Evolutionary conservation across 148 eudicot species (phyloP), one percentile per base, ranked within the genome.

Genomic region (Cornus suecica): DNA sequence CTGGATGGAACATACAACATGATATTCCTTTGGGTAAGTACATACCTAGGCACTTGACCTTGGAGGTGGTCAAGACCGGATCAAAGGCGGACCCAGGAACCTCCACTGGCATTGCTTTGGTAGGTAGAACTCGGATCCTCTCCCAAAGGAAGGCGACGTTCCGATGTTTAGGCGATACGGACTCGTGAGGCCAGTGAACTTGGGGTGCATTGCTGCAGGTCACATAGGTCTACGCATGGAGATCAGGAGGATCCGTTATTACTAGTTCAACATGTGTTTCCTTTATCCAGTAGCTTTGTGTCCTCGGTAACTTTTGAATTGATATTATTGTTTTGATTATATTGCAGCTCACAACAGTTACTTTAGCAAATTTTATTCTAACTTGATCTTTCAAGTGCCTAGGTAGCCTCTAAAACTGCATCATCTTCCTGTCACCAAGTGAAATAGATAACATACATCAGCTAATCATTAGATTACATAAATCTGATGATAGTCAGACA

Each of bases 51-150:
- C 27, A 18, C 37, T 61, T 70, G 2, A 28, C 27, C 18, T 37
- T 51, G 25, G 73, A 70, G 73, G 73, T 70, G 37, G 34, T 70
- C 22, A 51, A 37, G 73, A 70, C 73, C 0, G 9, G 52, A 32
- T 70, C 62, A 3, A 51, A 0, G 9, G 26, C 62, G 2, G 37
- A 70, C 23, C 72, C 58, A 1, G 73, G 62, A 48, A 27, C 62
- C 11, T 70, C 73, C 62, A 16, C 24, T 5, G 62, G 73, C 34
- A 2, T 4, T 51, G 25, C 22, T 2, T 27, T 29, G 8, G 73
- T 70, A 16, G 73, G 73, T 30, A 70, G 62, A 28, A 28, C 62
- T 51, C 37, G n/a, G n/a, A 28, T 70, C 11, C 34, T 18, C 37
- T 70, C 16, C 73, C 62, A 8, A 27, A 54, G 18, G 72, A 2